phyloP scores from a whole-genome alignment of 441 rosid species.

The Syzygium malaccense region DNA sequence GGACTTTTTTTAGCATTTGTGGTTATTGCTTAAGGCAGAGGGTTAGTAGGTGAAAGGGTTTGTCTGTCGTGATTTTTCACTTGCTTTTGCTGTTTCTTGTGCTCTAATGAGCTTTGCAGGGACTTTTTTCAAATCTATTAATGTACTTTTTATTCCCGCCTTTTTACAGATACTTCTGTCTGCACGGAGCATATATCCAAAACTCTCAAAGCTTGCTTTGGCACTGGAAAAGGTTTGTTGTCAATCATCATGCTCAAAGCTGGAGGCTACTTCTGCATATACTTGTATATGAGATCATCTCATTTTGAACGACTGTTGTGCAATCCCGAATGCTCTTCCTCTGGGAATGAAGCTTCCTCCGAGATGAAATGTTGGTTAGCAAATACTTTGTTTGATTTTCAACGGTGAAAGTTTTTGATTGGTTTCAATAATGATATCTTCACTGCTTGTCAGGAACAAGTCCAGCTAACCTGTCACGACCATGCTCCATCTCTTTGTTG shows the following conservation, averaged over 20 bases:
- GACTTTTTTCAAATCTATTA: background rate
- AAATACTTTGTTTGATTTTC: background rate
- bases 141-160: background rate
- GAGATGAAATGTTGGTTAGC: background rate
- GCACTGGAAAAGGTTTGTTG: constrained; percentile 81
- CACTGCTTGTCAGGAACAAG: background rate
- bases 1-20: background rate
- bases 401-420: background rate
- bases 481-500: background rate
- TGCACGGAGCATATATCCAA: constrained; percentile 72
- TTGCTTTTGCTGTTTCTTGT: background rate
- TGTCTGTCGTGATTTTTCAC: background rate
- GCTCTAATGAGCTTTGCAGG: background rate
- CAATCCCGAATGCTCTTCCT: background rate
- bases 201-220: constrained; percentile 82
- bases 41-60: background rate
- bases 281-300: background rate
- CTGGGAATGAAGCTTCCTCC: background rate
- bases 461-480: background rate
- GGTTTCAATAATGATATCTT: background rate
- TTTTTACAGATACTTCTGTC: constrained; percentile 62
- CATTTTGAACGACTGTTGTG: background rate
- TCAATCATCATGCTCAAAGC: background rate
- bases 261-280: background rate
- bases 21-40: background rate